Conservation (phyloP, 108 stramenopile species). For the Aurantiochytrium sp. region DNA sequence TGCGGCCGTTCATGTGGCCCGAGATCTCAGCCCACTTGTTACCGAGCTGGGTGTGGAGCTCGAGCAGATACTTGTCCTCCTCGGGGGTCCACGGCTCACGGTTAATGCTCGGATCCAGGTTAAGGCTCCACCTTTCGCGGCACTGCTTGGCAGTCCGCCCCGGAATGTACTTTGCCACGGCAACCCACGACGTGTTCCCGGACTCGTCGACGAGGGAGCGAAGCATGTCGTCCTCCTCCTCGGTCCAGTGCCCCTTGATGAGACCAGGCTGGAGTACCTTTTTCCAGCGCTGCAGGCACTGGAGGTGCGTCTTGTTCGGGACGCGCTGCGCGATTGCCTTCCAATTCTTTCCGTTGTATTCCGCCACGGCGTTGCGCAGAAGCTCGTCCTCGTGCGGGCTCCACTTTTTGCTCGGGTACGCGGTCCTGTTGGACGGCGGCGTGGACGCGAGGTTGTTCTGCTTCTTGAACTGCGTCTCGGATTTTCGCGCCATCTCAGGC, state of each 20-base stretch:
- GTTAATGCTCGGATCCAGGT: conserved; percentile 64
- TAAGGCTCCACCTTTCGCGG: conserved; percentile 64
- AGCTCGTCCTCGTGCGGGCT: conserved; percentile 23
- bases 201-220: neutral
- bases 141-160: conserved; percentile 47
- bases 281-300: conserved; percentile 41
- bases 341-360: conserved; percentile 30
- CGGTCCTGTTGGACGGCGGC: neutral
- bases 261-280: conserved; percentile 36
- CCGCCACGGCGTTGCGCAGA: conserved; percentile 1
- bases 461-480: neutral
- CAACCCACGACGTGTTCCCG: neutral
- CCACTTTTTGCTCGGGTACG: conserved; percentile 32
- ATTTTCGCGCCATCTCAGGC: neutral
- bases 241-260: conserved; percentile 31
- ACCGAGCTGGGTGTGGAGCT: conserved; percentile 37
- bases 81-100: conserved; percentile 61
- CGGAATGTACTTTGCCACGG: conserved; percentile 42
- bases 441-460: neutral
- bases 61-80: conserved; percentile 55
- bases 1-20: conserved; percentile 43
- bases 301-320: conserved; percentile 16
- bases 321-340: conserved; percentile 30
- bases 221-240: neutral
- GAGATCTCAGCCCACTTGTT: conserved; percentile 61